Evolutionary conservation across 1,284 basidiomycete genomes (phyloP).

Genomic region (Ganoderma sinense): DNA sequence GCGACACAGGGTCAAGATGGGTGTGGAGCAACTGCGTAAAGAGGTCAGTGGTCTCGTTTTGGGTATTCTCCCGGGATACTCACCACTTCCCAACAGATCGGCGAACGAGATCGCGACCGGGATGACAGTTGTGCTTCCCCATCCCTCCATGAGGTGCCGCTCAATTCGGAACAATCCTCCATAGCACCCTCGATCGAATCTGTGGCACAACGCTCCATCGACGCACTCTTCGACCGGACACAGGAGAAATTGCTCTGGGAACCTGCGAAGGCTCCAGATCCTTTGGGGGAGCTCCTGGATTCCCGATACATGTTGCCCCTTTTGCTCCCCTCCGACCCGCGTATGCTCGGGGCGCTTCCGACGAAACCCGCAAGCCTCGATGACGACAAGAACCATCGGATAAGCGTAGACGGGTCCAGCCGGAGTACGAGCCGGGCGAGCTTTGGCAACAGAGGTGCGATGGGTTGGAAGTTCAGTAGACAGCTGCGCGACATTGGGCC

Average conservation of each 20-base stretch:
- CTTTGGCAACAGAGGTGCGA: slow-evolving; percentile 47
- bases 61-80: neutral
- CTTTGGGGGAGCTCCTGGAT: slow-evolving; percentile 88
- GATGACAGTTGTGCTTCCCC: slow-evolving; percentile 59
- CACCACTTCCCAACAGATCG: slow-evolving; percentile 52
- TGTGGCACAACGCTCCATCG: slow-evolving; percentile 66
- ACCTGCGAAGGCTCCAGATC: slow-evolving; percentile 79
- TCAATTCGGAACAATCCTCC: slow-evolving; percentile 42
- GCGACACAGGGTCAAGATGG: slow-evolving; percentile 82
- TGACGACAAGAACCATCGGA: slow-evolving; percentile 43
- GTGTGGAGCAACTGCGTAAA: slow-evolving; percentile 81
- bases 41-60: slow-evolving; percentile 56
- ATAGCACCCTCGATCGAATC: slow-evolving; percentile 40
- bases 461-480: slow-evolving; percentile 65
- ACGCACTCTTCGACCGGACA: slow-evolving; percentile 78
- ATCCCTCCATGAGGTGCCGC: slow-evolving; percentile 49
- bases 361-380: slow-evolving; percentile 50
- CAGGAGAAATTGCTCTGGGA: slow-evolving; percentile 76
- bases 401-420: slow-evolving; percentile 45
- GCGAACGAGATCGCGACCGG: slow-evolving; percentile 67
- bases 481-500: slow-evolving; percentile 67
- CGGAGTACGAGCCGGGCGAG: slow-evolving; percentile 48
- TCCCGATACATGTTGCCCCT: slow-evolving; percentile 93
- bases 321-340: slow-evolving; percentile 81
- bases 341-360: slow-evolving; percentile 77